Percentiles rank a stretch among this genome's conserved stretches.
These are phyloP conservation scores for Lichtheimia corymbifera DNA, from an alignment of 371 early-diverging fungal genomes.

Conservation along the genomic window DNA sequence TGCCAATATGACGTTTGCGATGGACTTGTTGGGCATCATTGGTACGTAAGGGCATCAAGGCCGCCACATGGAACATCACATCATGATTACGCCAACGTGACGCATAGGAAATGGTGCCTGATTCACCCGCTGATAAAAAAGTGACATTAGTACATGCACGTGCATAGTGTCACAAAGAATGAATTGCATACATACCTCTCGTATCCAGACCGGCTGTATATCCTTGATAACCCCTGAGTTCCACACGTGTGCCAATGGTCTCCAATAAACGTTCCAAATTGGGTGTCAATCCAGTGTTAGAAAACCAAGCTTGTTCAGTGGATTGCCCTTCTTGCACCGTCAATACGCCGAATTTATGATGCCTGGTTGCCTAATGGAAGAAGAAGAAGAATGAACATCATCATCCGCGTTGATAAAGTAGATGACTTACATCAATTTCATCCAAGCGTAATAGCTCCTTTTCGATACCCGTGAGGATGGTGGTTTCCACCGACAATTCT, in stretches of 20 bases:
- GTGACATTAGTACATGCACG: too few relatives aligned
- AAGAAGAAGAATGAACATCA: too few relatives aligned
- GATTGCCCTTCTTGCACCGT: slow-evolving; percentile 66
- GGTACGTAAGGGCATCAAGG: slow-evolving; percentile 70
- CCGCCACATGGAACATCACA: slow-evolving; percentile 87
- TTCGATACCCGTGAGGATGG: slow-evolving; percentile 54
- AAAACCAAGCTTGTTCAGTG: slow-evolving; percentile 78
- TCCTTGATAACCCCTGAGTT: slow-evolving; percentile 74
- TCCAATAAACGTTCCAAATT: slow-evolving; percentile 66
- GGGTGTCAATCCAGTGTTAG: slow-evolving; percentile 62
- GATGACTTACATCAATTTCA: slow-evolving; percentile 32
- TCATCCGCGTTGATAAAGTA: too few relatives aligned
- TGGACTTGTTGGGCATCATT: slow-evolving; percentile 80
- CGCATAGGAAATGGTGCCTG: slow-evolving; percentile 73
- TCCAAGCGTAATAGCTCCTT: slow-evolving; percentile 57
- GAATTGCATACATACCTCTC: slow-evolving; percentile 44
- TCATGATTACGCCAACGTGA: slow-evolving; percentile 80
- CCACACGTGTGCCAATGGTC: slow-evolving; percentile 71
- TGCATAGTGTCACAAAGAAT: too few relatives aligned
- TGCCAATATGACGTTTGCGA: slow-evolving; percentile 84
- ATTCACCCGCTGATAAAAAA: slow-evolving; percentile 53
- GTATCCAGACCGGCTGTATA: slow-evolving; percentile 86
- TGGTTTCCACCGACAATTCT: slow-evolving; percentile 43
- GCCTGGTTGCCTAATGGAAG: slow-evolving; percentile 50
- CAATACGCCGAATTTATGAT: slow-evolving; percentile 82